phyloP scores from a whole-genome alignment of 768 basidiomycete species.

The Podaxis sp. region DNA sequence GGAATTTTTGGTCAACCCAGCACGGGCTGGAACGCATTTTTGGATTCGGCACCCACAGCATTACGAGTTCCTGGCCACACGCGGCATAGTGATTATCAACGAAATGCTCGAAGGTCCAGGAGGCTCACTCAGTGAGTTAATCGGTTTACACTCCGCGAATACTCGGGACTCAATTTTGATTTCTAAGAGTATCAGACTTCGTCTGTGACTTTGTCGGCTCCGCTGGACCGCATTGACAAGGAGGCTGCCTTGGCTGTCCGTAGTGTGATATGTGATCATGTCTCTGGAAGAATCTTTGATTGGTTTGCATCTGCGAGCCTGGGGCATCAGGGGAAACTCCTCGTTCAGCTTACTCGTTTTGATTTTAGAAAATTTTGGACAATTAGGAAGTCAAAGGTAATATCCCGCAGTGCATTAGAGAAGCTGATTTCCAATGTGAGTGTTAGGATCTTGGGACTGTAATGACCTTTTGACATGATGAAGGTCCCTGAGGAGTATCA shows the following conservation, averaged over 20 bases:
- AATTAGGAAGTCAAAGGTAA: not conserved
- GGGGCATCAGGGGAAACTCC: not conserved
- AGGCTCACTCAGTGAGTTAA: not conserved
- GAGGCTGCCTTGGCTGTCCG: not conserved
- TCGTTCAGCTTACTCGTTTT: not conserved
- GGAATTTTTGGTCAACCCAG: not conserved
- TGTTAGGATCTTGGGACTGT: not conserved
- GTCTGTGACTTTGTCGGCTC: too few relatives aligned
- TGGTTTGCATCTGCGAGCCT: not conserved
- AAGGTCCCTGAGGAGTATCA: not conserved
- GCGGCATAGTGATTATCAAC: not conserved
- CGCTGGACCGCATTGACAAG: not conserved
- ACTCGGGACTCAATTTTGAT: not conserved
- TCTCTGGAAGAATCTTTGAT: not conserved
- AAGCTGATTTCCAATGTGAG: too few relatives aligned
- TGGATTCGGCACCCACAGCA: not conserved
- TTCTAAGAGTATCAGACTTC: too few relatives aligned
- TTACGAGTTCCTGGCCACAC: not conserved
- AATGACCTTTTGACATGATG: not conserved
- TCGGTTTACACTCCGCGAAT: not conserved
- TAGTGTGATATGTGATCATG: not conserved
- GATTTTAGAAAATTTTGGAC: not conserved
- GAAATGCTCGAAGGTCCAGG: not conserved
- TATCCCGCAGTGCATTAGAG: not conserved
- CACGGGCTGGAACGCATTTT: not conserved